These are phyloP conservation scores for Fusarium brevicatenulatum DNA, from an alignment of 2,329 filamentous ascomycete genomes.

Conservation along the genomic window DNA sequence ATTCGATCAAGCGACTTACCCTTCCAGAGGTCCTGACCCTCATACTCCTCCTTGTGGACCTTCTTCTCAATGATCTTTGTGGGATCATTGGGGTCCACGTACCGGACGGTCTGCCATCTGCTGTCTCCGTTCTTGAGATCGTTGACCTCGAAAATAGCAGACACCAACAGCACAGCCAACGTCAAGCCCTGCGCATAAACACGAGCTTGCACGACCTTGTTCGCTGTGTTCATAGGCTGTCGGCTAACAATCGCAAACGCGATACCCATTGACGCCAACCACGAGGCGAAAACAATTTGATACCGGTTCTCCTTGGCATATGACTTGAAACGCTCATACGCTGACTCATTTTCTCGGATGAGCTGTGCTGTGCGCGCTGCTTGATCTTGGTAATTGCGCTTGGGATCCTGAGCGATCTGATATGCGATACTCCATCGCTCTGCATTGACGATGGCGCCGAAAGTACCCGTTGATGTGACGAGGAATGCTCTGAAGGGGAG, in stretches of 20 bases:
- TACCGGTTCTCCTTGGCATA: constrained; percentile 87
- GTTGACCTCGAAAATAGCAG: constrained; percentile 80
- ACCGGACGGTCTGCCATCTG: constrained; percentile 84
- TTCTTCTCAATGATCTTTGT: constrained; percentile 88
- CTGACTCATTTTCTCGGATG: constrained; percentile 64
- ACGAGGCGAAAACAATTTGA: constrained; percentile 83
- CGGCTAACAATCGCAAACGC: constrained; percentile 81
- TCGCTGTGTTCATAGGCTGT: constrained; percentile 76
- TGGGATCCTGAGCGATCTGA: constrained; percentile 76
- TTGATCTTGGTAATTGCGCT: constrained; percentile 72
- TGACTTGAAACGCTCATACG: constrained; percentile 69
- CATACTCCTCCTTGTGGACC: constrained; percentile 86
- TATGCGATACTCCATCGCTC: constrained; percentile 74
- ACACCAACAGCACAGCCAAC: constrained; percentile 82
- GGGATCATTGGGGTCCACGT: constrained; percentile 83
- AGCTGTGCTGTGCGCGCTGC: constrained; percentile 66
- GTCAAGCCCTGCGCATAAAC: constrained; percentile 94
- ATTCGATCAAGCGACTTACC: constrained; percentile 58
- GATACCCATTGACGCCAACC: constrained; percentile 83
- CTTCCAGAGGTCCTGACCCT: constrained; percentile 93
- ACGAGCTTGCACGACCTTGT: constrained; percentile 94
- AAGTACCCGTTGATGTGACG: constrained; percentile 82
- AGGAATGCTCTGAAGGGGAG: constrained; percentile 93
- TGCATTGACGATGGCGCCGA: constrained; percentile 86
- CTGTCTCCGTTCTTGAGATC: constrained; percentile 82